Percentiles rank a stretch among this genome's conserved stretches.
Evolutionary conservation across 2,329 filamentous ascomycete species (phyloP).

Genomic region (Pseudogymnoascus sp.): DNA sequence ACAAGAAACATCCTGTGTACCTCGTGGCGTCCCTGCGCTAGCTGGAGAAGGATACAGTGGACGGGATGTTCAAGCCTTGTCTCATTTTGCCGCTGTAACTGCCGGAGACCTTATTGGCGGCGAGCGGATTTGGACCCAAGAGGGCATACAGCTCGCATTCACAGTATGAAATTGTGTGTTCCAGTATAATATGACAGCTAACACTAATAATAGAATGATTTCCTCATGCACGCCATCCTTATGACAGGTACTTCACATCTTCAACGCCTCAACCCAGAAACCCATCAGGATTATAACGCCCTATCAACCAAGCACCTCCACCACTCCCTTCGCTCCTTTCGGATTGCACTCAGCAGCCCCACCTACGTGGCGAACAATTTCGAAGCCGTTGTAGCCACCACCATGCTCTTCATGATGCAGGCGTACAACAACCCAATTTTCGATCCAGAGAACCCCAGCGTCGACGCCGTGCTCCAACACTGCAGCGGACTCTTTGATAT

Average conservation of each 20-base stretch:
- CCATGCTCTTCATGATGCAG: slow-evolving; percentile 17
- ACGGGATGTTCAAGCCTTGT: not conserved
- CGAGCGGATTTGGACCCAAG: slow-evolving; percentile 14
- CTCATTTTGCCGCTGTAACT: not conserved
- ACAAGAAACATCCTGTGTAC: not conserved
- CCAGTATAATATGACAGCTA: not conserved
- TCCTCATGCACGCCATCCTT: slow-evolving; percentile 18
- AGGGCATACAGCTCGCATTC: slow-evolving; percentile 18
- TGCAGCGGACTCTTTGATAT: slow-evolving; percentile 16
- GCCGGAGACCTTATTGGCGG: not conserved
- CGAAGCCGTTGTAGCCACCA: slow-evolving; percentile 18
- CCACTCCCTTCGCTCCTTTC: slow-evolving; percentile 16
- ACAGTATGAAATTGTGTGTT: slow-evolving; percentile 7
- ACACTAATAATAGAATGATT: slow-evolving; percentile 14
- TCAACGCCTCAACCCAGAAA: not conserved
- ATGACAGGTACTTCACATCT: slow-evolving; percentile 11
- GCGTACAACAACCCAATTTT: not conserved
- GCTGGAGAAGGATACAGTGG: not conserved
- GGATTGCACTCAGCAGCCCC: slow-evolving; percentile 11
- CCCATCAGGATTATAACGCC: slow-evolving; percentile 10
- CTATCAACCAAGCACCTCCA: slow-evolving; percentile 14
- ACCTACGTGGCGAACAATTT: slow-evolving; percentile 11
- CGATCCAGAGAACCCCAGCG: not conserved
- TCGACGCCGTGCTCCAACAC: slow-evolving; percentile 18
- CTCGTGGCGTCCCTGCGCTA: not conserved